Conservation (phyloP, 495 filamentous ascomycete genomes). For the Rhypophila decipiens region DNA sequence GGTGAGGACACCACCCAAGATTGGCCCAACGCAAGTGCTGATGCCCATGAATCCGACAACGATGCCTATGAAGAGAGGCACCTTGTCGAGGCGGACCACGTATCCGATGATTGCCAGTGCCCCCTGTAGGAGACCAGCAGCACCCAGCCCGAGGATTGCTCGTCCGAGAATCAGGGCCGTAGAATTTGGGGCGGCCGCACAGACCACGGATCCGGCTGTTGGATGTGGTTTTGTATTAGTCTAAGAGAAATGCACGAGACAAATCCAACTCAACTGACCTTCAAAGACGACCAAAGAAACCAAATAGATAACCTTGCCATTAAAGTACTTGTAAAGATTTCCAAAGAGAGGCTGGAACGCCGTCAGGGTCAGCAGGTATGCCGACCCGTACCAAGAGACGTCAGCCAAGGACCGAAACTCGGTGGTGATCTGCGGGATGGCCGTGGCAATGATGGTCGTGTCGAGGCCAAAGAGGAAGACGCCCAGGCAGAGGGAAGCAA, state of each 20-base stretch:
- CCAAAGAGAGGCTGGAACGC: slow-evolving; percentile 42
- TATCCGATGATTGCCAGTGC: slow-evolving; percentile 46
- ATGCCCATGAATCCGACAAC: not conserved
- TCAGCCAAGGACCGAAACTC: slow-evolving; percentile 32
- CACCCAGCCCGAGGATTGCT: slow-evolving; percentile 39
- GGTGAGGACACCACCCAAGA: not conserved
- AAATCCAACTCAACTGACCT: no score
- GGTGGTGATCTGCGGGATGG: slow-evolving; percentile 35
- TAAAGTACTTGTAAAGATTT: slow-evolving; percentile 42
- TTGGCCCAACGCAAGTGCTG: not conserved
- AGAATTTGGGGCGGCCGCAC: slow-evolving; percentile 38
- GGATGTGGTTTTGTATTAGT: no score
- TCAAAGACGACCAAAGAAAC: slow-evolving; percentile 33
- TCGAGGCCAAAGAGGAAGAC: no score
- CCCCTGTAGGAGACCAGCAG: slow-evolving; percentile 39
- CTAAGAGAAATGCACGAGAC: no score
- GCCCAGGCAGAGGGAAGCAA: no score
- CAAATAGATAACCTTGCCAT: slow-evolving; percentile 36
- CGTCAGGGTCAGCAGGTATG: slow-evolving; percentile 45
- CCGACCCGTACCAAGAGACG: slow-evolving; percentile 42
- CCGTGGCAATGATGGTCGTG: slow-evolving; percentile 48
- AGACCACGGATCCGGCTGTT: slow-evolving; percentile 40
- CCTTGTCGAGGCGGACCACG: not conserved
- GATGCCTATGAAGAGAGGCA: not conserved
- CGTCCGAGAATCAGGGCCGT: slow-evolving; percentile 43